Base-by-base conservation (phyloP, 306 rosid species). In the Gillenia trifoliata region DNA sequence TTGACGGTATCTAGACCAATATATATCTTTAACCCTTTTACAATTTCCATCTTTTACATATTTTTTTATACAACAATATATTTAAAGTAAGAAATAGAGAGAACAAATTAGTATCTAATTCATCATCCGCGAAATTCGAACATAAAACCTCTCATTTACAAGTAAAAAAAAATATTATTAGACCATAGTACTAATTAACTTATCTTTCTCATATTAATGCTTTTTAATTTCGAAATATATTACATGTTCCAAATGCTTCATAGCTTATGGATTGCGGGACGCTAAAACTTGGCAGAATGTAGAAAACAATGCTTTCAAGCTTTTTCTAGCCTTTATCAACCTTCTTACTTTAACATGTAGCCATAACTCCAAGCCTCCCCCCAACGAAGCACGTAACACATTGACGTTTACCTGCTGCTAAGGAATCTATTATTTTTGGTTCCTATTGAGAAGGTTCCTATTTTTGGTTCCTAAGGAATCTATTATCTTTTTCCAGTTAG, bases 61-160 rank as follows among this genome's bases (percentile, higher is more conserved):
- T 34, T 34, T 33, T 36, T 36, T 36, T 1, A 36, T 36, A 36
- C 40, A 8, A 36, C 8, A 36, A 38, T 8, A 38, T 38, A 38
- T 38, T 38, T 38, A 38, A 0, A 8, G 0, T 38, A 38, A 38
- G 41, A 38, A 11, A 38, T 38, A 11, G 41, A 0, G 0, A 8
- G 41, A 38, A 38, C 41, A 38, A 38, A 38, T 38, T 0, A 38
- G 19, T 3, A 45, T 45, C 19, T 0, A 45, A 15, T 0, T 45
- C 19, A 16, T 0, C 4, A 36, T 0, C 5, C 0, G 7, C 0
- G 4, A 49, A 4, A 49, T 13, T 4, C 0, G 0, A 49, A 49
- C 8, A 0, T 6, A 13, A 49, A 0, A 49, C 0, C 1, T 49
- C n/a, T 13, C 0, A 49, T 19, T 13, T 49, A 47, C 0, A 49